A percentile compares a stretch with the other conserved stretches of the same genome.
Conservation (phyloP, 2,329 filamentous ascomycete genomes). For the Pseudofabraea citricarpa region DNA sequence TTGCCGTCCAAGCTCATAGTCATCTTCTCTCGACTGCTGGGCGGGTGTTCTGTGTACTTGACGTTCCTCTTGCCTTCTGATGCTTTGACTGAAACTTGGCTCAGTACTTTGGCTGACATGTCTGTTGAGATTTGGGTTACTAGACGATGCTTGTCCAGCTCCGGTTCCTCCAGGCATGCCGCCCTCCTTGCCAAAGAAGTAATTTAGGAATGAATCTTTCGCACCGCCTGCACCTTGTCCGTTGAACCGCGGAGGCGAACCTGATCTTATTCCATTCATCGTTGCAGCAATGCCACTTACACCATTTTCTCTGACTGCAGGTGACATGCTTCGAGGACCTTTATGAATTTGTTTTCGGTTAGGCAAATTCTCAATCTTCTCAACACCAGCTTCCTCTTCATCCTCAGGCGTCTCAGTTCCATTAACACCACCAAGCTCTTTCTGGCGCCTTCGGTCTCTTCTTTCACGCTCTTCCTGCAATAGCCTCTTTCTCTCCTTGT, state of each 20-base stretch:
- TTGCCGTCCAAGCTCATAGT: conserved; percentile 26
- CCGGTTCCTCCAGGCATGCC: conserved; percentile 40
- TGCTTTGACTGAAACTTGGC: conserved; percentile 77
- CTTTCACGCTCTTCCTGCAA: conserved; percentile 82
- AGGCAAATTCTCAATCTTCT: conserved; percentile 52
- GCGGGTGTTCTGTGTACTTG: conserved; percentile 35
- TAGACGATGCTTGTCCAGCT: conserved; percentile 27
- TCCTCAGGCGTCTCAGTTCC: conserved; percentile 65
- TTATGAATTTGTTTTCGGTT: conserved; percentile 46
- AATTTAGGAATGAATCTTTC: conserved; percentile 91
- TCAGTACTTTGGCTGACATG: conserved; percentile 78
- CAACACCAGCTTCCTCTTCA: conserved; percentile 40
- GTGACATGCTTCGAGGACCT: conserved; percentile 77
- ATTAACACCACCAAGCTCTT: conserved; percentile 75
- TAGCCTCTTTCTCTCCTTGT: conserved; percentile 78
- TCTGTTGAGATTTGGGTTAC: conserved; percentile 41
- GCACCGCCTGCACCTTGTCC: conserved; percentile 56
- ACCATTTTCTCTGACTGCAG: conserved; percentile 67
- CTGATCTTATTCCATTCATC: conserved; percentile 60
- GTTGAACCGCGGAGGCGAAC: conserved; percentile 58
- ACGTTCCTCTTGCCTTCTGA: conserved; percentile 62
- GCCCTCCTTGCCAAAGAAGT: conserved; percentile 97
- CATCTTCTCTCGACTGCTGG: conserved; percentile 43
- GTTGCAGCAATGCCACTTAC: conserved; percentile 54
- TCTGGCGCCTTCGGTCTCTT: conserved; percentile 75